These are phyloP conservation scores for Hypholoma sublateritium DNA, from an alignment of 768 basidiomycete genomes.

Conservation along the genomic window DNA sequence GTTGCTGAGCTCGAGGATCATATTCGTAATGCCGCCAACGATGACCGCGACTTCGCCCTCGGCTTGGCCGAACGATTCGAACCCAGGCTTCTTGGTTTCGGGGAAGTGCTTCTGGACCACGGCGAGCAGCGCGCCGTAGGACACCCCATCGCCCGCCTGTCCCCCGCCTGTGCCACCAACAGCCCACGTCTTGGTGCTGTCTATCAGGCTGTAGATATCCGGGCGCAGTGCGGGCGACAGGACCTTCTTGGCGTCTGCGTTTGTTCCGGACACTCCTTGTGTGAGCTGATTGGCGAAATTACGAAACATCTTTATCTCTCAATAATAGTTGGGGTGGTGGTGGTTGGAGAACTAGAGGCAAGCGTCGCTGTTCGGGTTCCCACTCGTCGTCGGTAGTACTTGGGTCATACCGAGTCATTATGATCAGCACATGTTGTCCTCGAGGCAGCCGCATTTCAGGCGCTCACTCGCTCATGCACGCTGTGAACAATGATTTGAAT, in stretches of 20 bases:
- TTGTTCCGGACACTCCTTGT: conserved; percentile 24
- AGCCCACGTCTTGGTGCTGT: conserved; percentile 47
- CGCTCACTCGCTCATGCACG: conserved; percentile 8
- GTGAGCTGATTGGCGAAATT: conserved; percentile 42
- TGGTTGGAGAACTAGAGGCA: conserved; percentile 7
- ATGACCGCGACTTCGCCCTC: conserved; percentile 50
- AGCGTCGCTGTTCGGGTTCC: neutral
- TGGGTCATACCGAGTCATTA: conserved; percentile 7
- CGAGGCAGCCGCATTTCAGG: conserved; percentile 26
- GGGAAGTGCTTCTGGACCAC: conserved; percentile 52
- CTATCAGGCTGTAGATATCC: conserved; percentile 50
- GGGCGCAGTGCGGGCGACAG: conserved; percentile 49
- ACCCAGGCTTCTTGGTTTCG: conserved; percentile 37
- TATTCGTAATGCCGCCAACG: conserved; percentile 53
- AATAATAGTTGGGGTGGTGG: conserved; percentile 9
- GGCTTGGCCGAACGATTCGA: conserved; percentile 45
- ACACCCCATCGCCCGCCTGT: conserved; percentile 55
- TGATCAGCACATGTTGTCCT: conserved; percentile 35
- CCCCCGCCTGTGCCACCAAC: conserved; percentile 23
- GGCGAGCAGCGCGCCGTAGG: conserved; percentile 42
- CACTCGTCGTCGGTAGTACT: conserved; percentile 8
- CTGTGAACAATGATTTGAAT: conserved; percentile 3
- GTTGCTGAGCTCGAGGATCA: conserved; percentile 53
- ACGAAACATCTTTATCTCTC: conserved; percentile 41
- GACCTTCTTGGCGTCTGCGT: conserved; percentile 39